Evolutionary conservation across 2,329 filamentous ascomycete genomes (phyloP).

Genomic region (Trichoderma polysporum): DNA sequence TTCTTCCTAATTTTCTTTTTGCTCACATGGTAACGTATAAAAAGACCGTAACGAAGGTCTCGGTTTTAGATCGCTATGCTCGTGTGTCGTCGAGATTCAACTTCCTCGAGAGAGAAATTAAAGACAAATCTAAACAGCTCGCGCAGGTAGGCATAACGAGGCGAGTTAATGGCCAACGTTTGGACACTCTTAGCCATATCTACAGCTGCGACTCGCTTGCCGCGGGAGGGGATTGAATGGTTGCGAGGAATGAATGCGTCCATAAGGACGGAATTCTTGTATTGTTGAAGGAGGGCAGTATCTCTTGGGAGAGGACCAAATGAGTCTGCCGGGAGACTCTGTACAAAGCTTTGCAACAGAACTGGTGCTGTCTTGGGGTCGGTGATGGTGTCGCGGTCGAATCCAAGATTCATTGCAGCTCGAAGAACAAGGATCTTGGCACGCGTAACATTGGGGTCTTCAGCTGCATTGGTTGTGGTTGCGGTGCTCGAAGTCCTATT

Average conservation of each 20-base stretch:
- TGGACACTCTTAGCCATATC: conserved; percentile 79
- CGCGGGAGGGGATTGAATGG: conserved; percentile 48
- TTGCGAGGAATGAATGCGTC: conserved; percentile 59
- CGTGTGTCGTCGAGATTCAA: conserved; percentile 63
- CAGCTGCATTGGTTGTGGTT: conserved; percentile 65
- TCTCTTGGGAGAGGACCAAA: conserved; percentile 76
- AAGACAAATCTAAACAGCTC: conserved; percentile 85
- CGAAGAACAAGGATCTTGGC: conserved; percentile 79
- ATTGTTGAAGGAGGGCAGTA: conserved; percentile 69
- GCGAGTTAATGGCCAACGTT: conserved; percentile 67
- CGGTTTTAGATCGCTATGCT: conserved; percentile 54
- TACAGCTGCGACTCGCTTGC: conserved; percentile 62
- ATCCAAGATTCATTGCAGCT: conserved; percentile 83
- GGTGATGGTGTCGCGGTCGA: conserved; percentile 57
- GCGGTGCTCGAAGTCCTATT: conserved; percentile 68
- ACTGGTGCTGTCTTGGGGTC: conserved; percentile 47
- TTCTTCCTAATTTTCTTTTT: not conserved
- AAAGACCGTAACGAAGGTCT: not conserved
- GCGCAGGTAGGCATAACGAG: conserved; percentile 73
- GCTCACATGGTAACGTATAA: not conserved
- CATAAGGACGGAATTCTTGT: conserved; percentile 74
- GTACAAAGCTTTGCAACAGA: conserved; percentile 72
- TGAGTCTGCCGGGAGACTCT: conserved; percentile 69
- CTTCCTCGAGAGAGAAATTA: conserved; percentile 79
- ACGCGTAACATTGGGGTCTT: conserved; percentile 75